Evolutionary conservation across 164 flowering plant genomes (phyloP).

Genomic region (Aristolochia fimbriata): DNA sequence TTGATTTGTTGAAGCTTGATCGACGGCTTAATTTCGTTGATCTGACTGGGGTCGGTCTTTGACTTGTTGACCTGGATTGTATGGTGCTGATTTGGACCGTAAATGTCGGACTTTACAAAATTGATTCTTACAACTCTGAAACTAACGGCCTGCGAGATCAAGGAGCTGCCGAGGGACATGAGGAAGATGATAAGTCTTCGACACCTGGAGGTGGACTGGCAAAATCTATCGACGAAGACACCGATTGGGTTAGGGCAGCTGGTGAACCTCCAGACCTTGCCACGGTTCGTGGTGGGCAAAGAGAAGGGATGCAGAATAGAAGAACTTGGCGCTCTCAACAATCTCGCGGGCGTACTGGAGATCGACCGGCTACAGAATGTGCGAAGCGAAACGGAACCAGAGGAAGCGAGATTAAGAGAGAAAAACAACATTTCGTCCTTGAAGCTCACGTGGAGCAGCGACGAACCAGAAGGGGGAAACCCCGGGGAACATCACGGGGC

Average conservation of each 20-base stretch:
- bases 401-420: background rate
- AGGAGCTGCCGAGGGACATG: conserved; percentile 3
- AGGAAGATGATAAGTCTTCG: conserved; percentile 2
- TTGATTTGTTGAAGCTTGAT: too few species aligned
- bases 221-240: background rate
- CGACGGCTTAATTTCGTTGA: too few species aligned
- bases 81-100: too few species aligned
- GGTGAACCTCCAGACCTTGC: background rate
- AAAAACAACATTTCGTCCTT: background rate
- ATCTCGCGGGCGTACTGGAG: background rate
- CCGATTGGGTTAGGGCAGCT: background rate
- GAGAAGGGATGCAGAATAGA: background rate
- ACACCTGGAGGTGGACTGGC: conserved; percentile 1
- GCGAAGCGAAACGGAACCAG: background rate
- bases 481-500: too few species aligned
- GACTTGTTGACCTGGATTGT: too few species aligned
- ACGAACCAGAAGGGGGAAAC: too few species aligned
- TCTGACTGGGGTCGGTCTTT: too few species aligned
- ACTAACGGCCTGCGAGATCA: background rate
- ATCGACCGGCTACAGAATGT: background rate
- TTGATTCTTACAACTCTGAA: too few species aligned
- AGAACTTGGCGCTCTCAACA: background rate
- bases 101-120: too few species aligned
- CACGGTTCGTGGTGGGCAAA: background rate
- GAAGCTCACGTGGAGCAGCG: background rate